Base-by-base conservation (phyloP, 192 early-diverging fungal genomes). In the Rhizoclosmatium globosum region DNA sequence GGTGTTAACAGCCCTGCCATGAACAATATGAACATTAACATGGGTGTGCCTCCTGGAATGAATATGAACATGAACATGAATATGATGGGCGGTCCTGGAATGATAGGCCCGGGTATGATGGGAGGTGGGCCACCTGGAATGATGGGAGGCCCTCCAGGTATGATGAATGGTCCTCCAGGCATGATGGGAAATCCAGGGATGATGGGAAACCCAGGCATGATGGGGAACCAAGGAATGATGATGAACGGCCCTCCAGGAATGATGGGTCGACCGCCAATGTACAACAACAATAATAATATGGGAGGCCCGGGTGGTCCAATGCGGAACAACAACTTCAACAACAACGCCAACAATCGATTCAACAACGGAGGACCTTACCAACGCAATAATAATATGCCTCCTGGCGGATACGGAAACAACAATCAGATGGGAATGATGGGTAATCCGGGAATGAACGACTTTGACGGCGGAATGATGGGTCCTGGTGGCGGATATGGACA, bases 301-400 rank as follows among this genome's bases (percentile, higher is more conserved):
- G 60, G 31, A 31, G 31, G 31, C 31, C 31, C 21, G 0, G 60
- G 60, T 1, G 60, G 60, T 7, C 60, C 60, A 7, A 62, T 62
- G 21, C 60, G 60, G 0, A 9, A 62, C 7, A 62, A 62, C 60
- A 62, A 62, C 23, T 62, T 31, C 60, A 62, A 62, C 60, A 62
- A 62, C 23, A 19, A 62, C 60, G 31, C 31, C 31, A 56, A 56
- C 53, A 56, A 56, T n/a, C 60, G 21, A 62, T 21, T 7, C 19
- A 19, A 21, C 23, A 62, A 62, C 60, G 21, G 38, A 62, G 60
- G 60, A 23, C 60, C 60, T 7, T 62, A 62, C 60, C 7, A 62
- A 7, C 50, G 50, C 0, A 53, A 53, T 53, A 53, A 53, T 17
- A 53, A 53, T 53, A 53, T 31, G 31, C 31, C 31, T 31, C 31